Evolutionary conservation across 371 early-diverging fungal genomes (phyloP).

Genomic region (Rhizopus delemar): DNA sequence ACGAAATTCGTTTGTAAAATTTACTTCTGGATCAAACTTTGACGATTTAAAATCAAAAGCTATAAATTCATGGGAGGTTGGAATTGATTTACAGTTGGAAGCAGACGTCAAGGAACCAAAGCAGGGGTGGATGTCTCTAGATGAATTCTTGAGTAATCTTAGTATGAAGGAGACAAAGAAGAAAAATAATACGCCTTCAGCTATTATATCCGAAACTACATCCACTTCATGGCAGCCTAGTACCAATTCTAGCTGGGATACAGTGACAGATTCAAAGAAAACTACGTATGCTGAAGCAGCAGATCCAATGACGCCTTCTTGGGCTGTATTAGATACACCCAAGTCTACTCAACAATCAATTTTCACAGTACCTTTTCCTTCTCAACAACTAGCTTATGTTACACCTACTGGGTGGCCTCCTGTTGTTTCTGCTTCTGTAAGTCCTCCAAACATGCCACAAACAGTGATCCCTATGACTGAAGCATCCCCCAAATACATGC

Average conservation of each 20-base stretch:
- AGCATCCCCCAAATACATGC: not conserved
- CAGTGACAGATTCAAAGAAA: not conserved
- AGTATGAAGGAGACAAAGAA: too few species aligned
- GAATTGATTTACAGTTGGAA: slow-evolving; percentile 32
- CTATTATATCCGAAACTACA: too few species aligned
- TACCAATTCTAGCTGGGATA: not conserved
- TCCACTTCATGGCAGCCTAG: not conserved
- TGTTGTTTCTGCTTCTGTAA: not conserved
- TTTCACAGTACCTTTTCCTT: not conserved
- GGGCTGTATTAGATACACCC: slow-evolving; percentile 5
- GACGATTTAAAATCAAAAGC: slow-evolving; percentile 36
- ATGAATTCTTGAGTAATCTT: slow-evolving; percentile 21
- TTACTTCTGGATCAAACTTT: slow-evolving; percentile 17
- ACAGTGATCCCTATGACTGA: not conserved
- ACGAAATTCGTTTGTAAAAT: slow-evolving; percentile 17
- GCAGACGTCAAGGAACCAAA: slow-evolving; percentile 14
- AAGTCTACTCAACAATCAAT: not conserved
- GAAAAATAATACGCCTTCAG: too few species aligned
- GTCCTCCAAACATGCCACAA: not conserved
- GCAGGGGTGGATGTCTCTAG: slow-evolving; percentile 27
- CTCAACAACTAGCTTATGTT: too few species aligned
- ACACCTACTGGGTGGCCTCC: not conserved
- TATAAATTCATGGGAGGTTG: slow-evolving; percentile 29
- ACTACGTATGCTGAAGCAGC: slow-evolving; percentile 7
- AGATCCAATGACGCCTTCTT: slow-evolving; percentile 9